A percentile compares a stretch with the other conserved stretches of the same genome.
These are phyloP conservation scores for Syncephalastrum contaminatum DNA, from an alignment of 371 early-diverging fungal genomes.

Conservation along the genomic window DNA sequence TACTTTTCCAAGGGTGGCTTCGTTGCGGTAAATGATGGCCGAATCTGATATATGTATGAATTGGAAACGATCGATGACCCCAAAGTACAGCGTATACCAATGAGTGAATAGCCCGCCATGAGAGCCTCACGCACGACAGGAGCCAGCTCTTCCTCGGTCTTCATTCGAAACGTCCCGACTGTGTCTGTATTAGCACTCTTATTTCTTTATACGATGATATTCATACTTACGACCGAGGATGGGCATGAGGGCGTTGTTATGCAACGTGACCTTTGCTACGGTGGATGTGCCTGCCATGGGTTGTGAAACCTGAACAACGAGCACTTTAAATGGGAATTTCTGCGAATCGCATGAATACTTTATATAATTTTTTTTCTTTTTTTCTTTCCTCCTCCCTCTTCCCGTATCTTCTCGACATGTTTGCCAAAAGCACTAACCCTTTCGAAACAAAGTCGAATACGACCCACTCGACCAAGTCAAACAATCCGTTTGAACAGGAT, in stretches of 20 bases:
- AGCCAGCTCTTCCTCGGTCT: conserved; percentile 43
- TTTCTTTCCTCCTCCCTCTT: neutral
- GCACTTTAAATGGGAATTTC: no score
- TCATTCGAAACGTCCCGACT: conserved; percentile 78
- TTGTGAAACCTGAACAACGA: no score
- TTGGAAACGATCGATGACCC: neutral
- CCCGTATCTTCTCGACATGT: neutral
- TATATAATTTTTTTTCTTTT: neutral
- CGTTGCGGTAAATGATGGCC: conserved; percentile 85
- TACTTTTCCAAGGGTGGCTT: conserved; percentile 74
- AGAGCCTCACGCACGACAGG: conserved; percentile 58
- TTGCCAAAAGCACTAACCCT: no score
- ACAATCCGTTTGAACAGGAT: no score
- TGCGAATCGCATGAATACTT: neutral
- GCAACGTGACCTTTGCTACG: no score
- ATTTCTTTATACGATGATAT: no score
- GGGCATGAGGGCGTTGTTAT: no score
- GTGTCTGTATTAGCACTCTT: no score
- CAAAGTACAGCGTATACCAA: conserved; percentile 47
- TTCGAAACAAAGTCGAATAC: no score
- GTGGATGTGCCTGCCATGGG: no score
- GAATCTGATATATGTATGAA: conserved; percentile 48
- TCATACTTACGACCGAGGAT: no score
- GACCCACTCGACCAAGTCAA: no score
- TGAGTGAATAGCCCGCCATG: conserved; percentile 64